These are phyloP conservation scores for Dictyostelium gargantuum DNA, from an alignment of 208 protist genomes.

Conservation along the genomic window DNA sequence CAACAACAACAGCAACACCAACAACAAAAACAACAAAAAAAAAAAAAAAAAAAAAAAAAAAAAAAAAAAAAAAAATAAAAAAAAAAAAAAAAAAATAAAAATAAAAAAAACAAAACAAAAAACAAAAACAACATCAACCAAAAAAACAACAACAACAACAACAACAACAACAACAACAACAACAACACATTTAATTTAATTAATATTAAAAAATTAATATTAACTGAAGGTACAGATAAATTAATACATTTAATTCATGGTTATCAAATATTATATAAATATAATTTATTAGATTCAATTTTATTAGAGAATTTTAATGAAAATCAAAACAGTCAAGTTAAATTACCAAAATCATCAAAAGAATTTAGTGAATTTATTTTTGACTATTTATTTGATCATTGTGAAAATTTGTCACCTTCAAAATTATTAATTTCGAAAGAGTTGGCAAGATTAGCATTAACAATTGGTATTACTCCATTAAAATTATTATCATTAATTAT, in stretches of 20 bases:
- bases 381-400: conserved; percentile 15
- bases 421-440: conserved; percentile 24
- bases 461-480: not conserved
- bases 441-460: not conserved
- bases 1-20: no score
- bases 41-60: no score
- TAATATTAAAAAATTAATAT: conserved; percentile 2
- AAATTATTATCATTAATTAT: conserved; percentile 15
- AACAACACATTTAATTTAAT: conserved; percentile 23
- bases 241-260: not conserved
- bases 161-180: no score
- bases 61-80: no score
- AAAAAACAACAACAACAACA: no score
- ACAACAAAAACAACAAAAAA: no score
- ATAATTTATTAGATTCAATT: not conserved
- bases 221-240: not conserved
- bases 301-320: not conserved
- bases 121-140: no score
- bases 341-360: not conserved
- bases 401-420: conserved; percentile 17
- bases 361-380: not conserved
- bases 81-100: no score
- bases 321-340: not conserved
- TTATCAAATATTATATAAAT: not conserved
- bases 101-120: no score